Conservation (phyloP, 768 basidiomycete genomes). For the Baorangia bicolor region DNA sequence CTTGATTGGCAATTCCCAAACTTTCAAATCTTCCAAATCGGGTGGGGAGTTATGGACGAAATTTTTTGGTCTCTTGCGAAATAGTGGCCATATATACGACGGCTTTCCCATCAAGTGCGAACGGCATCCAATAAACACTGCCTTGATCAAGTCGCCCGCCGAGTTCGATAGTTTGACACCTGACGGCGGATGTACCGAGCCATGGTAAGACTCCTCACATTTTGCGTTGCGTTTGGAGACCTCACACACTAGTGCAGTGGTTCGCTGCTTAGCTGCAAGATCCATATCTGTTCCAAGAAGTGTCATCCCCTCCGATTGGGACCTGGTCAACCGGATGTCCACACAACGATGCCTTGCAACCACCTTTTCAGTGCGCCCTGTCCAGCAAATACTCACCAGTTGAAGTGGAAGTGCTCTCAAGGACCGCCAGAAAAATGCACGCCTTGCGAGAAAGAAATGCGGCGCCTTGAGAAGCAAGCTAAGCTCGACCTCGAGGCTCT, state of each 20-base stretch:
- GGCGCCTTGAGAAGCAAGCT: conserved; percentile 40
- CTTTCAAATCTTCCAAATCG: conserved; percentile 52
- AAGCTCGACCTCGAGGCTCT: conserved; percentile 42
- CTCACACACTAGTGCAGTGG: conserved; percentile 37
- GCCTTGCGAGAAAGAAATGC: conserved; percentile 46
- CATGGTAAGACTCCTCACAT: conserved; percentile 46
- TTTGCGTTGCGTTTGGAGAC: background rate
- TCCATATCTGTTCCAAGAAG: conserved; percentile 56
- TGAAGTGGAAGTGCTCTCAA: conserved; percentile 45
- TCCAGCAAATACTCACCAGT: conserved; percentile 40
- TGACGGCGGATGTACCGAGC: conserved; percentile 60
- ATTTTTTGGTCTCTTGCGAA: conserved; percentile 45
- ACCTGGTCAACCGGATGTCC: conserved; percentile 37
- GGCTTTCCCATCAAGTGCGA: conserved; percentile 63
- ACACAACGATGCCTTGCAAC: conserved; percentile 41
- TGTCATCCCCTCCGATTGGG: conserved; percentile 58
- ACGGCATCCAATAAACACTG: conserved; percentile 45
- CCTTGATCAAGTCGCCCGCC: conserved; percentile 38
- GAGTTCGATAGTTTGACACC: conserved; percentile 55
- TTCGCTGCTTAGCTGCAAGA: conserved; percentile 44
- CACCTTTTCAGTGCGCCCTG: conserved; percentile 40
- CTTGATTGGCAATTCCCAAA: conserved; percentile 62
- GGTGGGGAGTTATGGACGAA: conserved; percentile 51
- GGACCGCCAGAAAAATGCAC: conserved; percentile 38
- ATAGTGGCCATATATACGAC: conserved; percentile 47